Conservation (phyloP, 371 early-diverging fungal genomes). For the Nematocida ironsii region DNA sequence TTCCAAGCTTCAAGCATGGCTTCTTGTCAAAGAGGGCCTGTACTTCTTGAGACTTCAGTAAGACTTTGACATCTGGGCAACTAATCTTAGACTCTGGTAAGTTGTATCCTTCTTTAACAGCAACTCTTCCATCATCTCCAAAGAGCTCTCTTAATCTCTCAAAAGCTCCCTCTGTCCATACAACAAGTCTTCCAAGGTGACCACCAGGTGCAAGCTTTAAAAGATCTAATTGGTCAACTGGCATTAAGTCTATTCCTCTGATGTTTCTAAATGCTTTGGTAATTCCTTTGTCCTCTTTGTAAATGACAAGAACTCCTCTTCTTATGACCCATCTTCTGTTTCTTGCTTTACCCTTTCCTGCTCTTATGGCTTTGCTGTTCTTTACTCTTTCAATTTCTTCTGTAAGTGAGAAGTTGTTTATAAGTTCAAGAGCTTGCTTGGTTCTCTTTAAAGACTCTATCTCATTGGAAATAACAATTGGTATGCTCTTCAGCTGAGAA, state of each 20-base stretch:
- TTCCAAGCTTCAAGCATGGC: constrained; percentile 8
- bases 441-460: constrained; percentile 83
- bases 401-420: constrained; percentile 86
- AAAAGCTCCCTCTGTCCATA: constrained; percentile 97
- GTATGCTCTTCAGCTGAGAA: constrained; percentile 84
- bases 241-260: constrained; percentile 89
- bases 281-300: constrained; percentile 82
- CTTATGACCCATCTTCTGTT: constrained; percentile 95
- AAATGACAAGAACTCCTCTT: constrained; percentile 92
- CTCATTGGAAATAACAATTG: constrained; percentile 82
- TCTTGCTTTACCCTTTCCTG: constrained; percentile 96
- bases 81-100: constrained; percentile 44
- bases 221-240: constrained; percentile 85
- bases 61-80: constrained; percentile 39
- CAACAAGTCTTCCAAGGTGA: constrained; percentile 95
- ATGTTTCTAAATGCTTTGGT: constrained; percentile 96
- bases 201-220: constrained; percentile 98
- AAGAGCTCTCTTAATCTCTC: constrained; percentile 85
- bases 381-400: constrained; percentile 91
- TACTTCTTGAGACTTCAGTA: constrained; percentile 47
- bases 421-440: constrained; percentile 85
- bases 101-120: constrained; percentile 64
- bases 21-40: constrained; percentile 46
- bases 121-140: constrained; percentile 78
- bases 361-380: constrained; percentile 89